Evolutionary conservation across 1,284 basidiomycete species (phyloP).

Genomic region (Boletus sp.): DNA sequence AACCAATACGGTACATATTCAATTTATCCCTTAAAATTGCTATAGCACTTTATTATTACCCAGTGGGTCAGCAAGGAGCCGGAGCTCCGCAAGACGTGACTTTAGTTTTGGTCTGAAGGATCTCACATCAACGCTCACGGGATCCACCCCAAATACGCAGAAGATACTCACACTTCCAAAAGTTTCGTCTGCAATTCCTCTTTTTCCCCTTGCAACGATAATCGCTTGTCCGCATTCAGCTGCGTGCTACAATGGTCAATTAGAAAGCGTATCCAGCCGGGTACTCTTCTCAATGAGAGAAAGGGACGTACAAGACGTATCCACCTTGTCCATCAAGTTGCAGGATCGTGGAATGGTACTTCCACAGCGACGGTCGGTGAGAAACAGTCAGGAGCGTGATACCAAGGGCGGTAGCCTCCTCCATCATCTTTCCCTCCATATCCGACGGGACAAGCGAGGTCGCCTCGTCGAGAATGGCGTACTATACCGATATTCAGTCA

Average conservation of each 20-base stretch:
- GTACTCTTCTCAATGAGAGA: neutral
- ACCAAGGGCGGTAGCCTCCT: constrained; percentile 81
- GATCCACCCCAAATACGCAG: neutral
- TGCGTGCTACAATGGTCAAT: constrained; percentile 56
- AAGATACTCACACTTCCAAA: constrained; percentile 64
- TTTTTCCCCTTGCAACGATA: constrained; percentile 93
- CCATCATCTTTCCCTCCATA: constrained; percentile 95
- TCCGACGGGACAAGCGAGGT: constrained; percentile 92
- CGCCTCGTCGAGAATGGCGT: constrained; percentile 95
- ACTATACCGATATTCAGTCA: constrained; percentile 44
- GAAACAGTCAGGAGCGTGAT: constrained; percentile 91
- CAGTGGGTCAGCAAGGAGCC: constrained; percentile 19
- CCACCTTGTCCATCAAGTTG: constrained; percentile 85
- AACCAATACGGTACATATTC: too few species aligned
- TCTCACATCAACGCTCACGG: constrained; percentile 4
- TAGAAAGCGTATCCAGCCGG: constrained; percentile 2
- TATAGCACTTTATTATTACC: constrained; percentile 3
- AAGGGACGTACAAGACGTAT: constrained; percentile 71
- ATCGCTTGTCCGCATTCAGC: constrained; percentile 86
- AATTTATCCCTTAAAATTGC: neutral
- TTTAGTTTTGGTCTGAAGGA: constrained; percentile 71
- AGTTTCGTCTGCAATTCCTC: constrained; percentile 77
- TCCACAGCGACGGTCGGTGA: constrained; percentile 91
- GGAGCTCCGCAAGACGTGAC: constrained; percentile 70
- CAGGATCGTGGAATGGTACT: constrained; percentile 89